Base-by-base conservation (phyloP, 805 yeast species). In the Clavispora asparagi region DNA sequence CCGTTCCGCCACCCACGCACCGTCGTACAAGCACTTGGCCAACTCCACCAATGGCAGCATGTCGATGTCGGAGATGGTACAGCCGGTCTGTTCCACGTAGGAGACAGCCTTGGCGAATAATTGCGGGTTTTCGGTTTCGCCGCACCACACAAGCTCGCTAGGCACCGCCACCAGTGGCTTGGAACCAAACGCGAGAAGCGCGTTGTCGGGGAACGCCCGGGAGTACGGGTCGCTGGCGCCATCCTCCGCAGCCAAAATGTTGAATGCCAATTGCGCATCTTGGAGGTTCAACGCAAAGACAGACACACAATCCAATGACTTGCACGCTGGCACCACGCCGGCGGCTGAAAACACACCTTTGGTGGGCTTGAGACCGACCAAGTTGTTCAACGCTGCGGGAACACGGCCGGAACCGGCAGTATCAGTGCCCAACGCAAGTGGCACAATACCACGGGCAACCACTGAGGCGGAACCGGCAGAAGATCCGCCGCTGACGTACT, bases 381-480 rank as follows among this genome's bases (percentile, higher is more conserved):
- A 69, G 66, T 94, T 94, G 76, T 92, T 92, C 54, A 92, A 74
- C 28, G 90, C 92, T 25, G 98, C 98, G 26, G 99, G 99, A 29
- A 92, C 99, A 60, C 99, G 80, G 37, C 97, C 97, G 6, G 96
- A 88, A 19, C 99, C 99, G 9, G 99, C 99, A 32, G 99, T 92
- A 63, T 92, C 99, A 6, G 98, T 94, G 32, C 97, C 97, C 56
- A 92, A 73, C 1, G 97, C 77, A 41, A 92, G 59, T 30, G 98
- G 97, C 14, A 88, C 97, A 41, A 83, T 73, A 48, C 98, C 98
- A 55, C 90, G 77, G 17, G 90, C 92, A 16, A 90, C 97, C 19
- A 84, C 91, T 12, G 84, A 82, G 6, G 96, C 95, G n/a, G 96
- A 88, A 11, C 99, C 99, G 0, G 97, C 90, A 33, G 95, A 85